Conservation (phyloP, 169 alveolate species). For the Plasmodium relictum region DNA sequence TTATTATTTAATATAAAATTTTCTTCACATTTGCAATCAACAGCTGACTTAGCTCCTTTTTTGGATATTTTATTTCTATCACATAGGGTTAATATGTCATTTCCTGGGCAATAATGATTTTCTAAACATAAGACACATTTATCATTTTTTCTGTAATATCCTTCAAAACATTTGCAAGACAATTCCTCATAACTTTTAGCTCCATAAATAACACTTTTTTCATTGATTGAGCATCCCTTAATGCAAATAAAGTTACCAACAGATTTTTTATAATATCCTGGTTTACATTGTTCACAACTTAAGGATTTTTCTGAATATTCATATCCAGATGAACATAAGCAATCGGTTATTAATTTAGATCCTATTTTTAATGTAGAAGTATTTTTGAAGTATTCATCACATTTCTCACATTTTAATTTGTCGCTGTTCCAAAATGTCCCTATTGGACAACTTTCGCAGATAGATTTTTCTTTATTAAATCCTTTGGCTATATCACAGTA, state of each 20-base stretch:
- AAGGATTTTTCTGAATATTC: conserved; percentile 61
- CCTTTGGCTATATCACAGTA: conserved; percentile 59
- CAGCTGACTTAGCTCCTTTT: conserved; percentile 35
- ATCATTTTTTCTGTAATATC: conserved; percentile 76
- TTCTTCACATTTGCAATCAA: conserved; percentile 53
- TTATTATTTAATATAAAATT: conserved; percentile 43
- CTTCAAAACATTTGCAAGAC: conserved; percentile 79
- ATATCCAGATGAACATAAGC: conserved; percentile 82
- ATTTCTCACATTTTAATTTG: conserved; percentile 66
- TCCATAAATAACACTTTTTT: conserved; percentile 39
- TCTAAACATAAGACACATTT: conserved; percentile 79
- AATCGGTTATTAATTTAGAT: conserved; percentile 66
- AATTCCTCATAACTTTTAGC: conserved; percentile 75
- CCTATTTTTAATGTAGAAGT: conserved; percentile 81
- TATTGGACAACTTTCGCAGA: conserved; percentile 64
- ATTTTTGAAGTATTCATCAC: conserved; percentile 67
- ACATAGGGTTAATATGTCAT: conserved; percentile 18
- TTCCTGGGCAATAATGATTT: conserved; percentile 77
- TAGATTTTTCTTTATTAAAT: conserved; percentile 20
- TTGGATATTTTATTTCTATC: conserved; percentile 23
- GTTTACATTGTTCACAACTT: conserved; percentile 81
- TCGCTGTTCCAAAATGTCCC: conserved; percentile 68
- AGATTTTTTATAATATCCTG: conserved; percentile 75
- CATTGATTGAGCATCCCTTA: conserved; percentile 69
- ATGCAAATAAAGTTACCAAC: conserved; percentile 79